These are phyloP conservation scores for Boletus barrowsii DNA, from an alignment of 768 basidiomycete genomes.

Conservation along the genomic window DNA sequence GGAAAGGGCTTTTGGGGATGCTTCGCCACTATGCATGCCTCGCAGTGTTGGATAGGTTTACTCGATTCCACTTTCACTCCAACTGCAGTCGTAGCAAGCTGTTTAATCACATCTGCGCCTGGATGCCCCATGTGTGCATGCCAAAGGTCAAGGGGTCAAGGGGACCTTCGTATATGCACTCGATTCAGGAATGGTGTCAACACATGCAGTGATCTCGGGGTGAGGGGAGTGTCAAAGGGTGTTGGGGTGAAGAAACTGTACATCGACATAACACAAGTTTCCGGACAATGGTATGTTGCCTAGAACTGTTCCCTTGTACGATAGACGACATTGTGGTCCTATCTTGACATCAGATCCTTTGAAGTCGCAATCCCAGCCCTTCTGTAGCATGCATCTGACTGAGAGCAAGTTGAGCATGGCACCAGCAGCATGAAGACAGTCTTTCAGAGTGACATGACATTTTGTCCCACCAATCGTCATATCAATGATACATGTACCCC, in stretches of 20 bases:
- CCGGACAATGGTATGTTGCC: no score
- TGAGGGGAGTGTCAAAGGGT: no score
- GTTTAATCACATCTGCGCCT: no score
- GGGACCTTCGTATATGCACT: no score
- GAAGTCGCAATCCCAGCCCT: not conserved
- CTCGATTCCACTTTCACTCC: accelerated
- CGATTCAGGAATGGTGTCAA: no score
- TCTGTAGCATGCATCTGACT: not conserved
- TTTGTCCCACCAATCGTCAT: not conserved
- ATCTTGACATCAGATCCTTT: accelerated
- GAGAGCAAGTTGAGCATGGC: not conserved
- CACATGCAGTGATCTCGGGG: no score
- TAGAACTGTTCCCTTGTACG: no score
- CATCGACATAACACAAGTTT: no score
- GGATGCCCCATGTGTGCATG: not conserved
- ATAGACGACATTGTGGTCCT: accelerated
- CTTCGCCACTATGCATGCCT: not conserved
- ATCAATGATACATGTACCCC: not conserved
- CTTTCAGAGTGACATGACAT: accelerated
- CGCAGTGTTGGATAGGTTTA: not conserved
- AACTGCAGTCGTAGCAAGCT: no score
- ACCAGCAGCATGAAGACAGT: not conserved
- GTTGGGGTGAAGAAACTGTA: no score
- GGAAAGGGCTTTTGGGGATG: no score
- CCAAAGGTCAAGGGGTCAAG: no score